phyloP scores from a whole-genome alignment of 2,329 filamentous ascomycete genomes.

The Pseudopyrenochaeta lycopersici region DNA sequence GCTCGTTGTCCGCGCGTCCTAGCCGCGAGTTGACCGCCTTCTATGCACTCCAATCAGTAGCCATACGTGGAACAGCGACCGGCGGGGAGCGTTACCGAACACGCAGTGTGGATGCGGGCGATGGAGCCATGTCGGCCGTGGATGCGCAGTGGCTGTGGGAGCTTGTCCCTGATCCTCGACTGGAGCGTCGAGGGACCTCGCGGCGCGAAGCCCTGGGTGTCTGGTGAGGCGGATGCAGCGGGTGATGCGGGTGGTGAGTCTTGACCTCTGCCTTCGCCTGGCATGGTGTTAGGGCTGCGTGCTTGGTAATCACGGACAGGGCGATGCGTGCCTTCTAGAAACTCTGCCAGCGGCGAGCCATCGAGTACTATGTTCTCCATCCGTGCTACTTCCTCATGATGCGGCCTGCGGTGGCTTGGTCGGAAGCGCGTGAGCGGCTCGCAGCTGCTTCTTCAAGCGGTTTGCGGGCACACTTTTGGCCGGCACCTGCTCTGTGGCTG shows the following conservation, averaged over 20 bases:
- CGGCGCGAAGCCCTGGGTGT: slow-evolving; percentile 57
- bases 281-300: slow-evolving; percentile 30
- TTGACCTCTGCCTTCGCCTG: slow-evolving; percentile 45
- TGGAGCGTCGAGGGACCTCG: slow-evolving; percentile 60
- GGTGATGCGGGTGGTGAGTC: slow-evolving; percentile 34
- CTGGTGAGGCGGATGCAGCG: slow-evolving; percentile 20
- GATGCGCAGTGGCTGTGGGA: slow-evolving; percentile 58
- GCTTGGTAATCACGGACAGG: slow-evolving; percentile 5
- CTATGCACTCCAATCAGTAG: slow-evolving; percentile 53
- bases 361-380: slow-evolving; percentile 92
- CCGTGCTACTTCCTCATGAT: slow-evolving; percentile 39
- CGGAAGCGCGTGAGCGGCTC: slow-evolving; percentile 21
- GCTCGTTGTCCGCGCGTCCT: slow-evolving; percentile 79
- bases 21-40: slow-evolving; percentile 76
- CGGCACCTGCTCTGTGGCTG: slow-evolving; percentile 1
- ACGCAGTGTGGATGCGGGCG: slow-evolving; percentile 48
- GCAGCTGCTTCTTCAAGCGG: slow-evolving; percentile 14
- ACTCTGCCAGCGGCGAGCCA: slow-evolving; percentile 86
- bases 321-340: slow-evolving; percentile 76
- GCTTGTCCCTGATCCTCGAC: slow-evolving; percentile 57
- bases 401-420: slow-evolving; percentile 26
- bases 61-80: background rate
- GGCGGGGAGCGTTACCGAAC: slow-evolving; percentile 39
- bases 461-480: slow-evolving; percentile 13
- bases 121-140: slow-evolving; percentile 48